Conservation (phyloP, 1,284 basidiomycete genomes). For the Ustilago sp. region DNA sequence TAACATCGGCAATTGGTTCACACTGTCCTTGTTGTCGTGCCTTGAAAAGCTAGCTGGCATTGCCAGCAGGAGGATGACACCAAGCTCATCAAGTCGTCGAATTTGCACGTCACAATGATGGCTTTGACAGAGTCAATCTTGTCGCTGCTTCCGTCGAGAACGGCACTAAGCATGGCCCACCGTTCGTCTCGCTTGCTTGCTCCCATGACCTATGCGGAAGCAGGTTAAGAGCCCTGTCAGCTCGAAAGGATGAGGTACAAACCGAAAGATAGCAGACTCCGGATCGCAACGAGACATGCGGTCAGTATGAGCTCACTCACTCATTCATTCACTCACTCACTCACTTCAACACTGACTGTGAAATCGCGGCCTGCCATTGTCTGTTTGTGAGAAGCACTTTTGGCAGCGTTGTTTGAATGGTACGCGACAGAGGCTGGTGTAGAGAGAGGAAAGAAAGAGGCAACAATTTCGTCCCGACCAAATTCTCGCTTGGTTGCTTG, state of each 20-base stretch:
- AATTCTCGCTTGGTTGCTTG: conserved; percentile 1
- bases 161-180: not conserved
- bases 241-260: not conserved
- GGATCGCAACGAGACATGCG: not conserved
- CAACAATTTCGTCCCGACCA: not conserved
- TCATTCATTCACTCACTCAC: no score
- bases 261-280: not conserved
- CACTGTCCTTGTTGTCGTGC: not conserved
- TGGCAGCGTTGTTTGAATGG: not conserved
- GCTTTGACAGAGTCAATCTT: not conserved
- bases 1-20: not conserved
- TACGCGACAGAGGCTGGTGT: not conserved
- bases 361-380: not conserved
- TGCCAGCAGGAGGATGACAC: not conserved
- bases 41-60: not conserved
- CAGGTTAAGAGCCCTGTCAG: not conserved
- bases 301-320: not conserved
- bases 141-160: not conserved
- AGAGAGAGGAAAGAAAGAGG: not conserved
- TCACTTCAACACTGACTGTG: not conserved
- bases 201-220: not conserved
- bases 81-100: not conserved
- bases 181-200: not conserved
- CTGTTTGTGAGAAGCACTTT: not conserved
- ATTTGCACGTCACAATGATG: not conserved